Evolutionary conservation across 106 monocot genomes (phyloP).

Genomic region (Dioscorea zingiberensis): DNA sequence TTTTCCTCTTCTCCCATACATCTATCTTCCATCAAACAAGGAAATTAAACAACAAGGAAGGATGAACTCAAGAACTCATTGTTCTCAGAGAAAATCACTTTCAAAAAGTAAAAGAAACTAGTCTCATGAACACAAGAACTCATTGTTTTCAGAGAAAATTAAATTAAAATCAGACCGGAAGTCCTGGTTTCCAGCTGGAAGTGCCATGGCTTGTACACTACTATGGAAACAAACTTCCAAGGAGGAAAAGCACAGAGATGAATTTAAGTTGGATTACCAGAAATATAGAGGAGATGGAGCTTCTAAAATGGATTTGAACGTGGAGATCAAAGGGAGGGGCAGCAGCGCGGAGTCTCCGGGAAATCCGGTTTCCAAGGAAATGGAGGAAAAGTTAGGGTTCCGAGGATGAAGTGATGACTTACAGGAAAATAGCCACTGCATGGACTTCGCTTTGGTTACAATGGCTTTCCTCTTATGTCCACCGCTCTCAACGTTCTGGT

Average conservation of each 20-base stretch:
- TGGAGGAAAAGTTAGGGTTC: not conserved
- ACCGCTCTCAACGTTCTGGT: not conserved
- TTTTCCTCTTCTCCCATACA: not conserved
- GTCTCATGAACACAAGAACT: no score
- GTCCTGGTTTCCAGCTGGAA: not conserved
- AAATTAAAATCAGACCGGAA: no score
- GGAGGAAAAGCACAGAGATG: not conserved
- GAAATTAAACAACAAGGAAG: not conserved
- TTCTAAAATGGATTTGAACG: not conserved
- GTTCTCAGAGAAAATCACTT: no score
- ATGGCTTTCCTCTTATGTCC: constrained; percentile 17
- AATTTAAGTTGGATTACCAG: not conserved
- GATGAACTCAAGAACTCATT: no score
- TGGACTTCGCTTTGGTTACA: constrained; percentile 20
- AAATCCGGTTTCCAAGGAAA: constrained; percentile 5
- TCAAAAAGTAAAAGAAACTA: no score
- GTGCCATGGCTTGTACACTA: not conserved
- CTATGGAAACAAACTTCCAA: not conserved
- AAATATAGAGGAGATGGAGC: not conserved
- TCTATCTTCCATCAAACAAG: not conserved
- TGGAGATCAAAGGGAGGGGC: not conserved
- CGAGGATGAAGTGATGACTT: not conserved
- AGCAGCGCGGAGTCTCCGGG: not conserved
- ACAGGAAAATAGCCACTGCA: constrained; percentile 25
- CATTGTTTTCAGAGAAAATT: no score